Percentiles rank a stretch among this genome's conserved stretches.
These are phyloP conservation scores for Euphorbia lathyris DNA, from an alignment of 345 rosid species.

Conservation along the genomic window DNA sequence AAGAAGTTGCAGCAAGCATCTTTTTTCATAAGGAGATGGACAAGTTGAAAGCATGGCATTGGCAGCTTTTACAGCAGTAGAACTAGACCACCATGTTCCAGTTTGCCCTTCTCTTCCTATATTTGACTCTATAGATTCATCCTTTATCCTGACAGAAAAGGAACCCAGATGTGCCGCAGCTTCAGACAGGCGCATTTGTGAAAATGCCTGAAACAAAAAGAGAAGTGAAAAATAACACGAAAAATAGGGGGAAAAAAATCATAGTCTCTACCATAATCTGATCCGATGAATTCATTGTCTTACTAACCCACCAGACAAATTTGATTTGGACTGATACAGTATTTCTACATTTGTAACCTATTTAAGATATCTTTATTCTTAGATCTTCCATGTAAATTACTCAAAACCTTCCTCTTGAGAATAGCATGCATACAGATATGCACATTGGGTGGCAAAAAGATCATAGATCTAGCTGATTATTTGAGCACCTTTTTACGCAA, in stretches of 20 bases:
- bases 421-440: not conserved
- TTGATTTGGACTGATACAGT: not conserved
- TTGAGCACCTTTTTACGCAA: not conserved
- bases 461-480: not conserved
- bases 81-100: slow-evolving; percentile 77
- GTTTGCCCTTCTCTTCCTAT: slow-evolving; percentile 57
- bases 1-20: slow-evolving; percentile 91
- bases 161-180: slow-evolving; percentile 98
- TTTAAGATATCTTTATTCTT: not conserved
- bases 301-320: not conserved
- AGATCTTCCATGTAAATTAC: not conserved
- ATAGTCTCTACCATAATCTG: slow-evolving; percentile 3
- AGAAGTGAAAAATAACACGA: slow-evolving; percentile 4
- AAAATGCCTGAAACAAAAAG: slow-evolving; percentile 63
- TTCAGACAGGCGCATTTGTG: slow-evolving; percentile 95
- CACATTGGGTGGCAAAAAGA: not conserved
- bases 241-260: not conserved
- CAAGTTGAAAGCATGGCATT: slow-evolving; percentile 82
- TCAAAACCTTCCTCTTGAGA: not conserved
- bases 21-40: slow-evolving; percentile 94
- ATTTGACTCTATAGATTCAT: slow-evolving; percentile 61
- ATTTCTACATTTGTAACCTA: not conserved
- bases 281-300: slow-evolving; percentile 3
- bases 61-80: slow-evolving; percentile 89
- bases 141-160: slow-evolving; percentile 83